These are phyloP conservation scores for Chamaenerion angustifolium DNA, from an alignment of 345 rosid genomes.

Conservation along the genomic window DNA sequence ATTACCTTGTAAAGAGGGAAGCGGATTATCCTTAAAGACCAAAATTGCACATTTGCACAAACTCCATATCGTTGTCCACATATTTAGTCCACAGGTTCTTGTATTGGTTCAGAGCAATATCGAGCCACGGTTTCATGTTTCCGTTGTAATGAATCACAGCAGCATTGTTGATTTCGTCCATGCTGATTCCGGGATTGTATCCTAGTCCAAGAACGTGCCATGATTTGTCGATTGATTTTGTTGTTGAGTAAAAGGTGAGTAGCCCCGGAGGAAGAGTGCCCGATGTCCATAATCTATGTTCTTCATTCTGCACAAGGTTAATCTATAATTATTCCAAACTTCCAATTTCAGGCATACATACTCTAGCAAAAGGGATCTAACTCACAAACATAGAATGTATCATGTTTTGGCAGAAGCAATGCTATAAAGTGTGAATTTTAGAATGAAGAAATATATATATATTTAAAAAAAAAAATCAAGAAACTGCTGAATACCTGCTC, in stretches of 20 bases:
- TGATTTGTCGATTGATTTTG: conserved; percentile 72
- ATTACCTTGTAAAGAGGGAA: not conserved
- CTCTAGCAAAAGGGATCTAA: no score
- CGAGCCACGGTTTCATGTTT: conserved; percentile 96
- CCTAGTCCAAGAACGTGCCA: conserved; percentile 96
- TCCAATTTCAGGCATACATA: no score
- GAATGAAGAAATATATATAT: no score
- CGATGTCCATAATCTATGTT: conserved; percentile 47
- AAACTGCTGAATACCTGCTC: no score
- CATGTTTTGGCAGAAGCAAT: no score
- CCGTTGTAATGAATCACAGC: conserved; percentile 89
- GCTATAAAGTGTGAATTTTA: no score
- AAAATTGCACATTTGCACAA: conserved; percentile 68
- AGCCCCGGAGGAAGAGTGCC: conserved; percentile 76
- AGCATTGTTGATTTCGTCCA: conserved; percentile 68
- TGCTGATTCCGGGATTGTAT: conserved; percentile 71
- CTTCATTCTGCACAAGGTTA: conserved; percentile 41
- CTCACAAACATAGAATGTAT: no score
- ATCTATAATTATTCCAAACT: no score
- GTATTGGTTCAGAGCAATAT: conserved; percentile 78
- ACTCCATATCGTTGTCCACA: conserved; percentile 66
- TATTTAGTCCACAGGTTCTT: conserved; percentile 81
- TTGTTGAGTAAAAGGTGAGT: conserved; percentile 70
- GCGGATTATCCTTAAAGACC: conserved; percentile 39
- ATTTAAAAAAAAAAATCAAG: no score